These are phyloP conservation scores for Sicyos edulis DNA, from an alignment of 306 rosid genomes.

Conservation along the genomic window DNA sequence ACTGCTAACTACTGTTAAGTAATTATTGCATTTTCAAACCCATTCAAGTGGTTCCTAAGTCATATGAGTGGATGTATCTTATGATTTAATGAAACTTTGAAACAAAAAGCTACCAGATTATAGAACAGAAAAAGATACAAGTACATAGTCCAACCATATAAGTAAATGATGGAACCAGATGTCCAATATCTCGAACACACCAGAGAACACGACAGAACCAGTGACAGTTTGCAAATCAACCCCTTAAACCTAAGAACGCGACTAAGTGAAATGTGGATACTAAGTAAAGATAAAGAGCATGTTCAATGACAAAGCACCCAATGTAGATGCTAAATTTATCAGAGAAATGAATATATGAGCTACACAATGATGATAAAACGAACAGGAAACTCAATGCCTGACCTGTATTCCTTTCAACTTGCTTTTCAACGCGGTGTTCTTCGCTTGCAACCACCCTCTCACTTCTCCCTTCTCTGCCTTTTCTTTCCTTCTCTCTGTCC, in stretches of 20 bases:
- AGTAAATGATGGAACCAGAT: conserved; percentile 8
- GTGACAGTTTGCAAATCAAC: background rate
- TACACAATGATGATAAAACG: background rate
- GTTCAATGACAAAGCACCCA: background rate
- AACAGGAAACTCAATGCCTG: conserved; percentile 29
- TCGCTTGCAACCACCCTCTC: conserved; percentile 56
- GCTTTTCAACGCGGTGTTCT: conserved; percentile 55
- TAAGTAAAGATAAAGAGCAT: background rate
- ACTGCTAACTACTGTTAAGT: background rate
- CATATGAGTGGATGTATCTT: background rate
- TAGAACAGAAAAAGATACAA: background rate
- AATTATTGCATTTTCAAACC: conserved; percentile 7
- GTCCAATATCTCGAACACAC: background rate
- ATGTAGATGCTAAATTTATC: background rate
- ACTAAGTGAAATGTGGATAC: background rate
- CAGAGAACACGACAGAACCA: conserved; percentile 6
- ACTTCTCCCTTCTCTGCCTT: conserved; percentile 55
- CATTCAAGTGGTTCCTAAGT: background rate
- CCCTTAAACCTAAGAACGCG: background rate
- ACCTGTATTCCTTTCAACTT: conserved; percentile 69
- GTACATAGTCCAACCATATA: background rate
- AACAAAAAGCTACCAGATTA: background rate
- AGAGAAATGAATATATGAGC: conserved; percentile 8
- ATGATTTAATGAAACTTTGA: background rate
- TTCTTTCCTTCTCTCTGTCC: conserved; percentile 69